These are phyloP conservation scores for Allantophomopsis lycopodina DNA, from an alignment of 2,329 filamentous ascomycete species.

Conservation along the genomic window DNA sequence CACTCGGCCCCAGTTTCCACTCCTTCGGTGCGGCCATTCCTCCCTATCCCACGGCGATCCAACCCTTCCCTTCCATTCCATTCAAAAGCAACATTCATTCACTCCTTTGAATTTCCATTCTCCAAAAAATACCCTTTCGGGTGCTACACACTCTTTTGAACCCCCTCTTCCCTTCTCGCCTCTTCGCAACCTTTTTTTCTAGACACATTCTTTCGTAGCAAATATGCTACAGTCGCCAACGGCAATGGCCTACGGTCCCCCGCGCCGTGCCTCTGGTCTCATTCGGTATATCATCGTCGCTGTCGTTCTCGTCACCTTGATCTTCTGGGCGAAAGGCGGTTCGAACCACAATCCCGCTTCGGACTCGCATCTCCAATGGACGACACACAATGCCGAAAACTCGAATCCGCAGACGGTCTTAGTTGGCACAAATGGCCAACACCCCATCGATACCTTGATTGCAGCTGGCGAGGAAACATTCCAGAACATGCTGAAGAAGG, in stretches of 20 bases:
- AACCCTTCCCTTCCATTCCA: no score
- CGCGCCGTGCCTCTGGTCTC: constrained; percentile 12
- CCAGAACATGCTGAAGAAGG: constrained; percentile 23
- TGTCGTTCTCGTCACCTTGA: constrained; percentile 4
- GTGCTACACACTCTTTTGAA: no score
- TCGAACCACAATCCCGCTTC: neutral
- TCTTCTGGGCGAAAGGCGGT: constrained; percentile 4
- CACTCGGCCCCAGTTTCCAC: no score
- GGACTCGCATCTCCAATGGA: neutral
- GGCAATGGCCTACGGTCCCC: constrained; percentile 14
- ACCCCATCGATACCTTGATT: constrained; percentile 32
- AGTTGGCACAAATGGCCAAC: constrained; percentile 5
- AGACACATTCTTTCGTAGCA: no score
- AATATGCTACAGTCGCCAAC: constrained; percentile 10
- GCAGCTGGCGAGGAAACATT: constrained; percentile 23
- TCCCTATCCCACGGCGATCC: no score
- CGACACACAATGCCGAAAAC: neutral
- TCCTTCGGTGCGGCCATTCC: no score
- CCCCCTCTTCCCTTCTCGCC: no score
- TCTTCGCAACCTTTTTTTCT: no score
- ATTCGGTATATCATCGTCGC: constrained; percentile 10
- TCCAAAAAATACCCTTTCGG: no score
- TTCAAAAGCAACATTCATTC: no score
- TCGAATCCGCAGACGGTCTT: neutral
- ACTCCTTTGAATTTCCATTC: no score